These are phyloP conservation scores for Claviceps spartinae DNA, from an alignment of 2,329 filamentous ascomycete species.

Conservation along the genomic window DNA sequence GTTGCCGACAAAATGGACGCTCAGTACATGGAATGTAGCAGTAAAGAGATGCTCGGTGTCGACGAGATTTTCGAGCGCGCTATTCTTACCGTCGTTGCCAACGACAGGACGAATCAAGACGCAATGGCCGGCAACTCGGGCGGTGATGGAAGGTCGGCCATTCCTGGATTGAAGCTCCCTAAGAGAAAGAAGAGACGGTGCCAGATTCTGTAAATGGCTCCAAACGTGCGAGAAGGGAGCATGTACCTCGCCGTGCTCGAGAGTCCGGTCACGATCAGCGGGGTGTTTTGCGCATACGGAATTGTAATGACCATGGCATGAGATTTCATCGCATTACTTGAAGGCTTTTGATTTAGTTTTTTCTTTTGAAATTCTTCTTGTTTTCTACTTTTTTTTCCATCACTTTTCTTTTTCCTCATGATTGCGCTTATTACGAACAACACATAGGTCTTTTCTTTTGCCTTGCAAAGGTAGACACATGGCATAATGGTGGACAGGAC, in stretches of 20 bases:
- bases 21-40: constrained; percentile 95
- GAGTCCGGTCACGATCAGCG: neutral
- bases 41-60: constrained; percentile 91
- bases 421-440: constrained; percentile 17
- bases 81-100: constrained; percentile 77
- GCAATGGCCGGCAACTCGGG: constrained; percentile 26
- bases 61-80: constrained; percentile 93
- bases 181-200: constrained; percentile 81
- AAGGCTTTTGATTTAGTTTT: constrained; percentile 19
- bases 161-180: constrained; percentile 32
- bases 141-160: constrained; percentile 23
- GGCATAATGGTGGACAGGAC: constrained; percentile 3
- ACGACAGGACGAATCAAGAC: constrained; percentile 54
- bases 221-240: neutral
- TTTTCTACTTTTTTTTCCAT: constrained; percentile 15
- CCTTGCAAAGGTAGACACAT: constrained; percentile 2
- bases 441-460: neutral
- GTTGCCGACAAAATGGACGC: constrained; percentile 92
- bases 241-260: neutral
- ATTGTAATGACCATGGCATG: constrained; percentile 24
- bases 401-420: constrained; percentile 18
- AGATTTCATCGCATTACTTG: constrained; percentile 8
- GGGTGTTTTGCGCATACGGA: constrained; percentile 13
- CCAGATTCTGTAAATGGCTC: constrained; percentile 51
- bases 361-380: constrained; percentile 1